Percentiles rank a stretch among this genome's conserved stretches.
Evolutionary conservation across 2,329 filamentous ascomycete species (phyloP).

Genomic region (Aspergillus floridensis): DNA sequence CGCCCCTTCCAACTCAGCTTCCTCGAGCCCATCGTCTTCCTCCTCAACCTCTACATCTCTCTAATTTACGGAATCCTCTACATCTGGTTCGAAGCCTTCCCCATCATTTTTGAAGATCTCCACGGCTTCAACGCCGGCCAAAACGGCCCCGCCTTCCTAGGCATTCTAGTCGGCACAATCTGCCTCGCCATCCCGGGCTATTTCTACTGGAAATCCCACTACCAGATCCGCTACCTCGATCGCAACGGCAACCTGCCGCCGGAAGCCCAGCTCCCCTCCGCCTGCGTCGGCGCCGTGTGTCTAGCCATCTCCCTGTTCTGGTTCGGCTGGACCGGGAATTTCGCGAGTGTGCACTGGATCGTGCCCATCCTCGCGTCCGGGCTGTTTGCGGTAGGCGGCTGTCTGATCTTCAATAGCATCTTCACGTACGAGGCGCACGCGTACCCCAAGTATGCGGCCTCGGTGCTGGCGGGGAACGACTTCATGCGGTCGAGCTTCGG

Average conservation of each 20-base stretch:
- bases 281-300: slow-evolving; percentile 58
- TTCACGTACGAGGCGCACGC: slow-evolving; percentile 38
- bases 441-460: slow-evolving; percentile 35
- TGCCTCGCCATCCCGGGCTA: slow-evolving; percentile 39
- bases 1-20: slow-evolving; percentile 37
- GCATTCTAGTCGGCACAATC: slow-evolving; percentile 29
- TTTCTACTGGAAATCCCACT: slow-evolving; percentile 27
- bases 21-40: slow-evolving; percentile 21
- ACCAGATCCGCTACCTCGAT: slow-evolving; percentile 16
- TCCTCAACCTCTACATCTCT: slow-evolving; percentile 24
- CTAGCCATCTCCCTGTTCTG: slow-evolving; percentile 66
- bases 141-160: slow-evolving; percentile 22
- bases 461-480: slow-evolving; percentile 34
- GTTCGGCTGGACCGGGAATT: slow-evolving; percentile 65
- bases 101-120: slow-evolving; percentile 23
- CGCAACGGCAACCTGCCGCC: slow-evolving; percentile 22
- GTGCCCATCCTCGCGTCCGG: slow-evolving; percentile 22
- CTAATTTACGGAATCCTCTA: slow-evolving; percentile 28
- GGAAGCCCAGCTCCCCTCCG: slow-evolving; percentile 56
- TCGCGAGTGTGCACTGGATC: slow-evolving; percentile 46
- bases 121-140: slow-evolving; percentile 37
- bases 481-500: slow-evolving; percentile 33
- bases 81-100: slow-evolving; percentile 50
- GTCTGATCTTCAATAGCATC: slow-evolving; percentile 30
- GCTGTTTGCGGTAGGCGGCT: slow-evolving; percentile 27